Conservation (phyloP, 306 rosid species). For the Cicer bijugum region DNA sequence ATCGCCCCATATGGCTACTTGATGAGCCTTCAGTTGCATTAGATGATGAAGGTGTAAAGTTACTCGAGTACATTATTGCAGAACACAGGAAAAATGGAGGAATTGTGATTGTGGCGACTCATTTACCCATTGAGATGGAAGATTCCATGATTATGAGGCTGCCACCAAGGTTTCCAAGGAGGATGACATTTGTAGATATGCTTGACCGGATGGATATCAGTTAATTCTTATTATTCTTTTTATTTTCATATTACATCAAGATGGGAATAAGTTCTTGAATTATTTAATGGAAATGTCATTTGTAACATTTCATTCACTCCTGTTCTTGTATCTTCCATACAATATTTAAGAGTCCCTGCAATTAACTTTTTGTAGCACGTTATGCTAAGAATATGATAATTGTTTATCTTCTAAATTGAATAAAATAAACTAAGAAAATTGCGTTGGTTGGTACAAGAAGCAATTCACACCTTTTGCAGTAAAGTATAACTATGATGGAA, state of each 20-base stretch:
- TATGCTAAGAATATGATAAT: neutral
- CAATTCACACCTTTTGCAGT: neutral
- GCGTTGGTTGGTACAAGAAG: neutral
- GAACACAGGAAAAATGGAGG: slow-evolving; percentile 87
- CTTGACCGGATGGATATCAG: slow-evolving; percentile 65
- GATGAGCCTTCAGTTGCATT: slow-evolving; percentile 95
- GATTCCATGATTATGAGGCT: slow-evolving; percentile 73
- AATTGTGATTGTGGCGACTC: slow-evolving; percentile 73
- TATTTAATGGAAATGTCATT: neutral
- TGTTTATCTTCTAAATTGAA: neutral
- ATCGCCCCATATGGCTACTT: slow-evolving; percentile 88
- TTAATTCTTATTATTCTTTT: slow-evolving; percentile 19
- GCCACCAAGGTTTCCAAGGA: slow-evolving; percentile 90
- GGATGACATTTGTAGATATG: slow-evolving; percentile 79
- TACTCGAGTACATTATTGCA: slow-evolving; percentile 74
- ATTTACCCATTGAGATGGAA: slow-evolving; percentile 76
- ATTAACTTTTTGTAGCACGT: neutral
- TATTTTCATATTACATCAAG: slow-evolving; percentile 1
- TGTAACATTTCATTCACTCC: slow-evolving; percentile 1
- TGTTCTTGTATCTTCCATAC: slow-evolving; percentile 14
- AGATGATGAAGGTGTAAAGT: slow-evolving; percentile 80
- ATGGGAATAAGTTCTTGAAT: neutral
- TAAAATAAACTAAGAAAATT: neutral
- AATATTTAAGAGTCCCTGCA: neutral
- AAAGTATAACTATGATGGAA: neutral